Evolutionary conservation across 805 yeast genomes (phyloP).

Genomic region (Nakazawaea ishiwadae): DNA sequence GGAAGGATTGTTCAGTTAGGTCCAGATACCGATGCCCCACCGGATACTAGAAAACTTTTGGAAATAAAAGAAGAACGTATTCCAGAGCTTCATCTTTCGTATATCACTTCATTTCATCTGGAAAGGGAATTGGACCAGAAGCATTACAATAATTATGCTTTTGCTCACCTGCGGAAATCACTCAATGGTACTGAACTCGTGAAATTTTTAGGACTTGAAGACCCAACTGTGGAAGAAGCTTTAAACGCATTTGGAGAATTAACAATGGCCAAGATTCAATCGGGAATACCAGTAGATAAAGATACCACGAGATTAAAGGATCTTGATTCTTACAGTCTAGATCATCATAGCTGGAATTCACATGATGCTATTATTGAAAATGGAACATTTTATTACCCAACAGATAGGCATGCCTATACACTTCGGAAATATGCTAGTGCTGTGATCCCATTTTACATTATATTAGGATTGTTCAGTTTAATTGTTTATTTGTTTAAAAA

Average conservation of each 20-base stretch:
- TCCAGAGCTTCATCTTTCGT: too few relatives aligned
- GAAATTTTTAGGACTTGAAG: background rate
- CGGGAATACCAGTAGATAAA: background rate
- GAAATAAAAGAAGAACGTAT: too few relatives aligned
- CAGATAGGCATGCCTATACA: background rate
- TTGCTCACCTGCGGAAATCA: too few relatives aligned
- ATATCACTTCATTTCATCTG: too few relatives aligned
- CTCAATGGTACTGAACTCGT: background rate
- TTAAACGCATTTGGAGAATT: background rate
- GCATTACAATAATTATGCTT: too few relatives aligned
- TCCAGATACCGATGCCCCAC: too few relatives aligned
- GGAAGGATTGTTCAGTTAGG: too few relatives aligned
- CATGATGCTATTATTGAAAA: background rate
- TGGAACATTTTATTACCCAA: background rate
- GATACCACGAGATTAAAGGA: background rate
- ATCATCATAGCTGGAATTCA: background rate
- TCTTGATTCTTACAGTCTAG: background rate
- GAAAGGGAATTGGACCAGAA: too few relatives aligned
- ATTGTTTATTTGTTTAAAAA: background rate
- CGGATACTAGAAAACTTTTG: too few relatives aligned
- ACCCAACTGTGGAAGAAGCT: background rate
- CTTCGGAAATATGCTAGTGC: background rate
- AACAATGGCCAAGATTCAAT: background rate
- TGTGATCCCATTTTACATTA: background rate
- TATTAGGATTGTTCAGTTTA: background rate